These are phyloP conservation scores for Vanderwaltozyma verrucispora DNA, from an alignment of 805 yeast genomes.

Conservation along the genomic window DNA sequence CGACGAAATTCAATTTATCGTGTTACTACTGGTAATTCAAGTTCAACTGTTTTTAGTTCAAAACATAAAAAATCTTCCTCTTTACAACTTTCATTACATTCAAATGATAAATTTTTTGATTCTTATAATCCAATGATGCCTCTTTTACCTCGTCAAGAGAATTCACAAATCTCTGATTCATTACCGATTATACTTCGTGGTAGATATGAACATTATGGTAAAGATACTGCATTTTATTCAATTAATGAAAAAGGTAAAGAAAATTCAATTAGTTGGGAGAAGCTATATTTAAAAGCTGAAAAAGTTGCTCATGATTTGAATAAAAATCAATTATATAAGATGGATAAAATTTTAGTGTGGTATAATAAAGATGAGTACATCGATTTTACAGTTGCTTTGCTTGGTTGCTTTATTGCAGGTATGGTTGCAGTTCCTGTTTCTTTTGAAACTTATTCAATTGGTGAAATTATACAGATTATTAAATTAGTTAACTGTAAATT, in stretches of 20 bases:
- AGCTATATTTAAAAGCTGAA: slow-evolving; percentile 69
- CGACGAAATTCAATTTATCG: slow-evolving; percentile 13
- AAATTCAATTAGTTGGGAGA: slow-evolving; percentile 78
- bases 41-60: slow-evolving; percentile 11
- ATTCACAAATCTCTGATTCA: slow-evolving; percentile 52
- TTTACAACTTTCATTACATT: slow-evolving; percentile 25
- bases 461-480: slow-evolving; percentile 64
- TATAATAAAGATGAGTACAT: slow-evolving; percentile 76
- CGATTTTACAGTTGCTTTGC: slow-evolving; percentile 75
- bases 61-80: slow-evolving; percentile 12
- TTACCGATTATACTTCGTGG: slow-evolving; percentile 63
- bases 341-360: slow-evolving; percentile 74
- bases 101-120: slow-evolving; percentile 11
- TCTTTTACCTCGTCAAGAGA: slow-evolving; percentile 36
- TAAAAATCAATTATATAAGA: slow-evolving; percentile 55
- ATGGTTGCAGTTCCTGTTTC: slow-evolving; percentile 91
- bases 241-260: slow-evolving; percentile 80
- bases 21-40: slow-evolving; percentile 25
- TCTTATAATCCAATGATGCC: slow-evolving; percentile 27
- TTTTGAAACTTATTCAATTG: slow-evolving; percentile 49
- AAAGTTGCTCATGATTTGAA: slow-evolving; percentile 55
- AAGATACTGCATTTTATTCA: slow-evolving; percentile 60
- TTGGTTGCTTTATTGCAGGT: slow-evolving; percentile 90
- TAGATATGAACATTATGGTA: slow-evolving; percentile 54
- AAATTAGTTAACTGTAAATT: slow-evolving; percentile 65